Percentiles rank a stretch among this genome's conserved stretches.
phyloP scores from a whole-genome alignment of 1,284 basidiomycete species.

The Malassezia caprae region DNA sequence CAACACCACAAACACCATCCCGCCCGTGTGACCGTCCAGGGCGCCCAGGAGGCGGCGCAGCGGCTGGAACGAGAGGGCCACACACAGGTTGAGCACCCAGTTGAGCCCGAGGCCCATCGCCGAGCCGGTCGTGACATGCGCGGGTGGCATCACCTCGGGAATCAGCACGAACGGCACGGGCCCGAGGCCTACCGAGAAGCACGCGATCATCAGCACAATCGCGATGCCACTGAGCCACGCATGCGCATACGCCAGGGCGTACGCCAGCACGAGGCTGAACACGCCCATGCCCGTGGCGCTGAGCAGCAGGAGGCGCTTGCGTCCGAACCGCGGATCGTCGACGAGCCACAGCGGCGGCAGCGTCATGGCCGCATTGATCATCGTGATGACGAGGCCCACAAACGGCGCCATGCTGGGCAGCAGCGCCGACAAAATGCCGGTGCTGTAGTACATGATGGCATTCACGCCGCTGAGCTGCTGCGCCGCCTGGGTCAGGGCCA shows the following conservation, averaged over 20 bases:
- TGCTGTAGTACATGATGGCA: conserved; percentile 41
- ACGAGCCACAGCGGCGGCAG: conserved; percentile 74
- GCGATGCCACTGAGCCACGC: conserved; percentile 59
- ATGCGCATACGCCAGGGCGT: conserved; percentile 35
- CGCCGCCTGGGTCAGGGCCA: conserved; percentile 37
- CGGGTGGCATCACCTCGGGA: conserved; percentile 70
- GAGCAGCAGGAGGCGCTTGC: conserved; percentile 49
- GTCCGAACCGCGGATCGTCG: conserved; percentile 53
- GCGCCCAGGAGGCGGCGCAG: conserved; percentile 60
- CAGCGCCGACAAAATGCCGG: conserved; percentile 34
- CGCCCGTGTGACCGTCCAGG: conserved; percentile 30
- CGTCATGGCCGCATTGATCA: conserved; percentile 64
- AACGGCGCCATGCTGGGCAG: conserved; percentile 25
- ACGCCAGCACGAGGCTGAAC: conserved; percentile 59
- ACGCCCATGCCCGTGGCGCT: conserved; percentile 56
- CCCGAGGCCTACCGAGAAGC: conserved; percentile 79
- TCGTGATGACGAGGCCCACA: conserved; percentile 38
- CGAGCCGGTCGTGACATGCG: conserved; percentile 75
- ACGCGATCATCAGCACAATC: conserved; percentile 75
- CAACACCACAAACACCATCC: conserved; percentile 35
- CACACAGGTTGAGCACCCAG: conserved; percentile 73
- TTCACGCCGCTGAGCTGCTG: conserved; percentile 44
- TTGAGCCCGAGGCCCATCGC: conserved; percentile 73
- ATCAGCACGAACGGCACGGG: conserved; percentile 84
- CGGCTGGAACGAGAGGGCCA: conserved; percentile 71